Conservation (phyloP, 352 stramenopile species). For the Phytophthora pistaciae region DNA sequence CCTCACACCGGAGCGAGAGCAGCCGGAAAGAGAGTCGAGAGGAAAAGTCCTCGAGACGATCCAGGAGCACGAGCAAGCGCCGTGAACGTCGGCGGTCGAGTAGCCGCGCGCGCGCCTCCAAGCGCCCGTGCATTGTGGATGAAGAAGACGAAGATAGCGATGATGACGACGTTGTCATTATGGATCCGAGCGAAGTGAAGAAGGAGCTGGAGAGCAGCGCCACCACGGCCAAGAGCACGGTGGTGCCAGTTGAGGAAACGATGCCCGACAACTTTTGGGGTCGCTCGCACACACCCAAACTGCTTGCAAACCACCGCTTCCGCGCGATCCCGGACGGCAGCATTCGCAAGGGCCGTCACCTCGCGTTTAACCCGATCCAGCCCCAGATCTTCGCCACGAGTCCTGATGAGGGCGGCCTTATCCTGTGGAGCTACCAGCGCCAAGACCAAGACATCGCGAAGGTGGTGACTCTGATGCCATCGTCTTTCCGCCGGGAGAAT, state of each 20-base stretch:
- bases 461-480: slow-evolving; percentile 63
- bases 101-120: slow-evolving; percentile 48
- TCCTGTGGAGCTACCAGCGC: slow-evolving; percentile 81
- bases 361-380: slow-evolving; percentile 82
- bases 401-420: slow-evolving; percentile 82
- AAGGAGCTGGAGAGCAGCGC: slow-evolving; percentile 31
- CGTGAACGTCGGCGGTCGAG: slow-evolving; percentile 40
- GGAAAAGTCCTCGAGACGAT: slow-evolving; percentile 17
- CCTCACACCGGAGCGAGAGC: slow-evolving; percentile 21
- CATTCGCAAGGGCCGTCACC: slow-evolving; percentile 71
- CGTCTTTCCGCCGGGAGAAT: slow-evolving; percentile 71
- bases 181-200: slow-evolving; percentile 57
- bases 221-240: slow-evolving; percentile 18
- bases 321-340: slow-evolving; percentile 70
- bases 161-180: slow-evolving; percentile 63
- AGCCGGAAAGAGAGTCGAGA: slow-evolving; percentile 5
- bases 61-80: slow-evolving; percentile 29
- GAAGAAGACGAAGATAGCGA: slow-evolving; percentile 69
- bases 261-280: slow-evolving; percentile 85
- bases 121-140: slow-evolving; percentile 71
- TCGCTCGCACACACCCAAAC: slow-evolving; percentile 65
- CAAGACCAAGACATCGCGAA: slow-evolving; percentile 69
- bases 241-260: slow-evolving; percentile 47
- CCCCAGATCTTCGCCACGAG: slow-evolving; percentile 79
- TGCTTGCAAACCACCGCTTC: slow-evolving; percentile 75